Percentiles rank a stretch among this genome's conserved stretches.
Conservation (phyloP, 2,329 filamentous ascomycete species). For the Penicillium digitatum region DNA sequence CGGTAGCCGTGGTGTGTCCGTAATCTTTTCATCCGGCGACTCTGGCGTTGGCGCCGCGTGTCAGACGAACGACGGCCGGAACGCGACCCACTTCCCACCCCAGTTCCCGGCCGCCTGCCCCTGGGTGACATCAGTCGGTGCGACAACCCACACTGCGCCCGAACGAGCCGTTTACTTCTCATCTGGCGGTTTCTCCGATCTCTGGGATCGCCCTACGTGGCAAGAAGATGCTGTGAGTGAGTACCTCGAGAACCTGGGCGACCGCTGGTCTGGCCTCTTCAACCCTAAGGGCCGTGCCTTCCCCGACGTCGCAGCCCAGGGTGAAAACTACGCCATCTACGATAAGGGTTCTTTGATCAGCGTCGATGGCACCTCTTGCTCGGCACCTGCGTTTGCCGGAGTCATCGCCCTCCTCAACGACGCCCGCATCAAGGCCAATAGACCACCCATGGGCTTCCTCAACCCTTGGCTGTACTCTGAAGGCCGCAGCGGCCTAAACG, state of each 20-base stretch:
- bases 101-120: constrained; percentile 42
- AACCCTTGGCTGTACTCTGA: constrained; percentile 58
- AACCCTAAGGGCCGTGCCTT: constrained; percentile 38
- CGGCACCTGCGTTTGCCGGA: constrained; percentile 56
- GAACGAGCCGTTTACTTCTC: constrained; percentile 42
- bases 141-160: constrained; percentile 36
- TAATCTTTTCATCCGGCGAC: constrained; percentile 50
- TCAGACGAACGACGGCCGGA: constrained; percentile 34
- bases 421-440: constrained; percentile 50
- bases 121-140: constrained; percentile 43
- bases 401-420: constrained; percentile 62
- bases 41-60: constrained; percentile 42
- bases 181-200: constrained; percentile 41
- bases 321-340: constrained; percentile 32
- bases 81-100: constrained; percentile 40
- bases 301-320: constrained; percentile 43
- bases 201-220: constrained; percentile 37
- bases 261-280: constrained; percentile 28
- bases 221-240: constrained; percentile 33
- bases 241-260: constrained; percentile 32
- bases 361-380: constrained; percentile 46
- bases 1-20: constrained; percentile 48
- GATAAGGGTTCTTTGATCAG: constrained; percentile 26
- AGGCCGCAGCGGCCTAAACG: constrained; percentile 44
- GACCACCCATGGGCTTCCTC: constrained; percentile 53